Evolutionary conservation across 768 basidiomycete genomes (phyloP).

Genomic region (Rhodotorula taiwanensis): DNA sequence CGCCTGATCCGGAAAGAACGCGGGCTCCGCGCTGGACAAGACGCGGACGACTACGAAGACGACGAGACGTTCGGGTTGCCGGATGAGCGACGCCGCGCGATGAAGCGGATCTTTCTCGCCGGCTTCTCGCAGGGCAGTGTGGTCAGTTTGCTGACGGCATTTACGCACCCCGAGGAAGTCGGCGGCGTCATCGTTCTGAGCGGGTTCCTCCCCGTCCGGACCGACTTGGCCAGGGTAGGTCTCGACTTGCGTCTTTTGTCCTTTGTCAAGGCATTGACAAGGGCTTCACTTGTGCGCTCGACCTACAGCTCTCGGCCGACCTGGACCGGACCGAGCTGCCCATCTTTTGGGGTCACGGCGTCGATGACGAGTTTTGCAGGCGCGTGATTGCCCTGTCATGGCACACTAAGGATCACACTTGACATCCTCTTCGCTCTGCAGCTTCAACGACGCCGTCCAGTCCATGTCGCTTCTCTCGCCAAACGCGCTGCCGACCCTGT

Average conservation of each 20-base stretch:
- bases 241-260: no score
- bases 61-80: constrained; percentile 9
- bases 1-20: constrained; percentile 14
- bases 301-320: constrained; percentile 13
- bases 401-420: no score
- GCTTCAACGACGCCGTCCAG: constrained; percentile 12
- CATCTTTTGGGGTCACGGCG: constrained; percentile 30
- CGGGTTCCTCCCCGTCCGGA: constrained; percentile 18
- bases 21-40: not conserved
- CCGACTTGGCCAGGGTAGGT: constrained; percentile 14
- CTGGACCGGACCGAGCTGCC: constrained; percentile 19
- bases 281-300: not conserved
- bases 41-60: not conserved
- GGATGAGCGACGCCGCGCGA: constrained; percentile 19
- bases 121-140: constrained; percentile 27
- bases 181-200: constrained; percentile 17
- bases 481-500: not conserved
- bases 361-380: constrained; percentile 13
- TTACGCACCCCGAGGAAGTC: constrained; percentile 16
- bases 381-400: not conserved
- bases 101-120: constrained; percentile 9
- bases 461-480: constrained; percentile 11
- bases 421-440: not conserved
- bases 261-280: no score
- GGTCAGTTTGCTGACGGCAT: constrained; percentile 4